Conservation (phyloP, 805 yeast genomes). For the Saturnispora quitensis region DNA sequence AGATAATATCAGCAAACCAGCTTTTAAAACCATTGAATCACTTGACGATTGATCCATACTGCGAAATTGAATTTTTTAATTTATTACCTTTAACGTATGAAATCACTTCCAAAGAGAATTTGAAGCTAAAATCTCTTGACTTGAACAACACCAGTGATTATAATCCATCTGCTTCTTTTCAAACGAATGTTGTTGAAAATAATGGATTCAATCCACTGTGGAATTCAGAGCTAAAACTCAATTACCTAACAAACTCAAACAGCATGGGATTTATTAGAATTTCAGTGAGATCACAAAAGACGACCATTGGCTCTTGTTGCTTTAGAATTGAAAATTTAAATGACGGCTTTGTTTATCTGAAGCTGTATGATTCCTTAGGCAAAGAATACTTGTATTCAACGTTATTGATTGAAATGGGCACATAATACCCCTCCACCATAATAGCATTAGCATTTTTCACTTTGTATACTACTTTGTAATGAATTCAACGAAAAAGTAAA, state of each 20-base stretch:
- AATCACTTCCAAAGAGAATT: not conserved
- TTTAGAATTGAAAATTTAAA: slow-evolving; percentile 54
- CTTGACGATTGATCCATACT: slow-evolving; percentile 46
- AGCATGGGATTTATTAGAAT: slow-evolving; percentile 52
- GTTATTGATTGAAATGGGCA: slow-evolving; percentile 28
- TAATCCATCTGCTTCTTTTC: slow-evolving; percentile 12
- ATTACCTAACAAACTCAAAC: slow-evolving; percentile 27
- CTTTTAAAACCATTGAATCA: slow-evolving; percentile 59
- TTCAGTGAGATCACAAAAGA: slow-evolving; percentile 30
- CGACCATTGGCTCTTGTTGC: slow-evolving; percentile 47
- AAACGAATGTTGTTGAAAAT: slow-evolving; percentile 34
- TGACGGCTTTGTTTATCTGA: slow-evolving; percentile 76
- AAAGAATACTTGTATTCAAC: slow-evolving; percentile 55
- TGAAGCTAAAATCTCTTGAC: not conserved
- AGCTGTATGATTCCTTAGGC: slow-evolving; percentile 69
- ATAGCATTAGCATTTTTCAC: not conserved
- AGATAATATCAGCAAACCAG: slow-evolving; percentile 74
- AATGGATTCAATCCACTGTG: slow-evolving; percentile 89
- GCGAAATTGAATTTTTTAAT: slow-evolving; percentile 53
- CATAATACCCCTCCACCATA: not conserved
- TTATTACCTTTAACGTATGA: slow-evolving; percentile 13
- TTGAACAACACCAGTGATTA: not conserved
- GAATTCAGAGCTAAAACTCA: slow-evolving; percentile 47
- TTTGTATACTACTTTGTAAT: not conserved
- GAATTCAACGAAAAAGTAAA: not conserved